Conservation (phyloP, 75 land plant species). For the Sequoiadendron giganteum region DNA sequence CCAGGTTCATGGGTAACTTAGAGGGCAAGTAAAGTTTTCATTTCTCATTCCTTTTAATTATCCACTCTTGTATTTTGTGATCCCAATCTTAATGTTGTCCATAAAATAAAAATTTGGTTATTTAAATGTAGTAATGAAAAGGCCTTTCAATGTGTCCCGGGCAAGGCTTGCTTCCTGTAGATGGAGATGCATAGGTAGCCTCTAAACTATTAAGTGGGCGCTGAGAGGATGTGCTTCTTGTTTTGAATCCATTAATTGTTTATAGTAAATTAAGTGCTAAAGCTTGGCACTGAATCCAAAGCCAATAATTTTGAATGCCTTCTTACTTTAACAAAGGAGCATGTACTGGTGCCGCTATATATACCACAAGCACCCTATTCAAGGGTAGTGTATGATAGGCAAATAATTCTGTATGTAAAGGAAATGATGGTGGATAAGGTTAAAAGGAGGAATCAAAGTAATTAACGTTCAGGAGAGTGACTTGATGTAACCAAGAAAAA, state of each 20-base stretch:
- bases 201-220: conserved; percentile 22
- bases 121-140: conserved; percentile 58
- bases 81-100: conserved; percentile 57
- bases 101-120: conserved; percentile 60
- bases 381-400: conserved; percentile 56
- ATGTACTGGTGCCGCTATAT: conserved; percentile 43
- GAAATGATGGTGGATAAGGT: conserved; percentile 36
- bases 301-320: conserved; percentile 43
- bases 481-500: conserved; percentile 22
- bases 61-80: conserved; percentile 71
- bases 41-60: conserved; percentile 62
- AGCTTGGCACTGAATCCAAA: conserved; percentile 35
- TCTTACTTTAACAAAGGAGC: conserved; percentile 52
- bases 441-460: neutral
- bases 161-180: conserved; percentile 33
- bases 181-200: conserved; percentile 44
- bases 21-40: conserved; percentile 72
- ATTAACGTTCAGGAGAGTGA: conserved; percentile 19
- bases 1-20: no score
- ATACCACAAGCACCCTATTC: conserved; percentile 53
- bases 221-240: conserved; percentile 25
- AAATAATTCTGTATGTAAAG: conserved; percentile 30
- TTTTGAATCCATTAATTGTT: conserved; percentile 36
- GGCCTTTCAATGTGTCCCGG: conserved; percentile 46
- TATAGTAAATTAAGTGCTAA: conserved; percentile 40